Evolutionary conservation across 306 rosid species (phyloP).

Genomic region (Lathyrus aphaca): DNA sequence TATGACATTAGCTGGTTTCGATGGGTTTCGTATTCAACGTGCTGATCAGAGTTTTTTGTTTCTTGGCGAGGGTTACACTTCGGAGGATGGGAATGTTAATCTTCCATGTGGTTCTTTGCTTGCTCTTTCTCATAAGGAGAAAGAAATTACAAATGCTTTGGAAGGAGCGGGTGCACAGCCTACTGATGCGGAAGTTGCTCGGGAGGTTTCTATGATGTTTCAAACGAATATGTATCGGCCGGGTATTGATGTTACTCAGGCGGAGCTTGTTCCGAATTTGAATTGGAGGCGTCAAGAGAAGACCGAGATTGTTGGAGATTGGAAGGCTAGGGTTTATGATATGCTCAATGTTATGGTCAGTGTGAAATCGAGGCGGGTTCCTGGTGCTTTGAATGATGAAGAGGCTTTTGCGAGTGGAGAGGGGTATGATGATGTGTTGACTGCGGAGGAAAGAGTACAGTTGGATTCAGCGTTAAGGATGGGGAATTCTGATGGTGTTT

Average conservation of each 20-base stretch:
- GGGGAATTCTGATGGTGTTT: conserved; percentile 74
- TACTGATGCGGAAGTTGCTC: conserved; percentile 84
- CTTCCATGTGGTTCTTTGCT: conserved; percentile 82
- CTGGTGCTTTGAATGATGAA: conserved; percentile 98
- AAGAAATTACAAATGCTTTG: conserved; percentile 91
- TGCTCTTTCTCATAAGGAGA: conserved; percentile 92
- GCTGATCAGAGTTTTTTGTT: conserved; percentile 93
- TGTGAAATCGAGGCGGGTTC: conserved; percentile 93
- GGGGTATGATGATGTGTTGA: conserved; percentile 83
- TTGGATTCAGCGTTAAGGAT: conserved; percentile 84
- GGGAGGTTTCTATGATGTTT: conserved; percentile 90
- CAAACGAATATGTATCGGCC: conserved; percentile 98
- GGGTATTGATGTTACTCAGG: conserved; percentile 97
- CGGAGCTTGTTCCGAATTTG: conserved; percentile 93
- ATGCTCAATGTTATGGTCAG: conserved; percentile 98
- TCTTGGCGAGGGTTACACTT: conserved; percentile 82
- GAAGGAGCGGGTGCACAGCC: conserved; percentile 99
- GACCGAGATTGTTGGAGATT: conserved; percentile 89
- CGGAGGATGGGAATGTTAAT: conserved; percentile 58
- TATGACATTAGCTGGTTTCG: conserved; percentile 98
- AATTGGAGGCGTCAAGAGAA: conserved; percentile 99
- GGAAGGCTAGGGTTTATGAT: conserved; percentile 97
- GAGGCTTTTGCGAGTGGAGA: conserved; percentile 91
- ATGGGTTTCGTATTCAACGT: conserved; percentile 94
- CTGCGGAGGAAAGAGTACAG: conserved; percentile 88